Evolutionary conservation across 2,329 filamentous ascomycete genomes (phyloP).

Genomic region (Exserohilum turcica): DNA sequence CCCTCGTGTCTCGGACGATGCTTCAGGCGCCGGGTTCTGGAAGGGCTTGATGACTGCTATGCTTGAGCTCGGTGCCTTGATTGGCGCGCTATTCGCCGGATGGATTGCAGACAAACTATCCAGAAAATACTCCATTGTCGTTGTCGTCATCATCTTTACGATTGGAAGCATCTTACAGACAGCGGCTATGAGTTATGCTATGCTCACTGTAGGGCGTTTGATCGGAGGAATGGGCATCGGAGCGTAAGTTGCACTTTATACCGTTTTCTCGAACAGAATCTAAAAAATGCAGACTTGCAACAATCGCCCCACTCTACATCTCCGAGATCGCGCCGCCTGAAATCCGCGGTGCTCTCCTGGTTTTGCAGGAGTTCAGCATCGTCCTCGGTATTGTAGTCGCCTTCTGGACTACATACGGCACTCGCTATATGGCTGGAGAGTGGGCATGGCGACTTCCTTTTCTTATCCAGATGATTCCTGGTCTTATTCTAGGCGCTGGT

Average conservation of each 20-base stretch:
- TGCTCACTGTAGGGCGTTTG: conserved; percentile 57
- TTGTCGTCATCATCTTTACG: conserved; percentile 59
- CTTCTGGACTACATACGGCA: conserved; percentile 62
- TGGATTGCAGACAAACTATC: conserved; percentile 60
- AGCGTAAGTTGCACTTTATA: conserved; percentile 49
- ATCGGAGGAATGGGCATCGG: conserved; percentile 60
- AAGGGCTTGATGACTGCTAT: conserved; percentile 59
- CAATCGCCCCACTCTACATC: conserved; percentile 59
- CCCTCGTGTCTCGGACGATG: conserved; percentile 49
- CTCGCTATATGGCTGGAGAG: conserved; percentile 50
- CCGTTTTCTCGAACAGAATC: background rate
- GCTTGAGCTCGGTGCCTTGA: conserved; percentile 60
- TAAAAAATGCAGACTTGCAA: conserved; percentile 32
- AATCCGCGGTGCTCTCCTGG: conserved; percentile 57
- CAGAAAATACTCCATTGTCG: conserved; percentile 58
- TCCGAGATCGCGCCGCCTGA: conserved; percentile 58
- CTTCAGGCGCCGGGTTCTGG: conserved; percentile 52
- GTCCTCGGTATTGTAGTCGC: conserved; percentile 57
- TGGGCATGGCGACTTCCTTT: conserved; percentile 56
- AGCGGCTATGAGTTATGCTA: conserved; percentile 56
- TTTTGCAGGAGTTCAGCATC: conserved; percentile 55
- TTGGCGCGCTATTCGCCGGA: conserved; percentile 45
- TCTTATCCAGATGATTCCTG: conserved; percentile 53
- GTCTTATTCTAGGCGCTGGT: conserved; percentile 47
- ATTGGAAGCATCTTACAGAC: conserved; percentile 59